Percentiles rank a stretch among this genome's conserved stretches.
Evolutionary conservation across 805 yeast genomes (phyloP).

Genomic region (Saccharomycopsis synnaedendra): DNA sequence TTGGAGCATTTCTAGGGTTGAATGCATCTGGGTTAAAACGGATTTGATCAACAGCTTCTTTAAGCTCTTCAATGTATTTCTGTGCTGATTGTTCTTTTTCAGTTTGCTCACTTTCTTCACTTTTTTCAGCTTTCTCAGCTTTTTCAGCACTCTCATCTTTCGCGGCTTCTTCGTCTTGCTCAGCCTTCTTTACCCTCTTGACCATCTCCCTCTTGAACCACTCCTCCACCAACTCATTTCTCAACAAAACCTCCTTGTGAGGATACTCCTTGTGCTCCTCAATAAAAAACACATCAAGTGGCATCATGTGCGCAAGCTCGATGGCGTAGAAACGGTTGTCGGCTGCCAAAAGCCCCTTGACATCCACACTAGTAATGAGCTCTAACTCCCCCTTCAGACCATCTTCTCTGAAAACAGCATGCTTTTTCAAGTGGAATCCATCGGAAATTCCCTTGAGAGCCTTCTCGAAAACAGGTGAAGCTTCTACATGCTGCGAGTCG

Average conservation of each 20-base stretch:
- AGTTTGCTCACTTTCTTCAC: constrained; percentile 15
- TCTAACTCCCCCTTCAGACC: constrained; percentile 29
- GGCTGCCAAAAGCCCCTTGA: constrained; percentile 77
- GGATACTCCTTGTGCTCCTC: constrained; percentile 65
- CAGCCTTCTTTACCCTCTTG: constrained; percentile 17
- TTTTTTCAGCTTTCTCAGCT: constrained; percentile 16
- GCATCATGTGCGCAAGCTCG: constrained; percentile 77
- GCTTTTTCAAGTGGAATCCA: constrained; percentile 68
- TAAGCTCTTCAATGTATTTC: constrained; percentile 32
- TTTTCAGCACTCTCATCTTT: constrained; percentile 5
- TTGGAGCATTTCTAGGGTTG: constrained; percentile 26
- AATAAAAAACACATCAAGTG: constrained; percentile 69
- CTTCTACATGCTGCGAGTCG: constrained; percentile 37
- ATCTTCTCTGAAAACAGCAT: constrained; percentile 25
- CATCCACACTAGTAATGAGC: constrained; percentile 59
- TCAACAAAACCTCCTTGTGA: constrained; percentile 64
- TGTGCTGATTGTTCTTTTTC: constrained; percentile 23
- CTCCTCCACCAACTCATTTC: constrained; percentile 82
- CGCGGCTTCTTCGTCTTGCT: constrained; percentile 20
- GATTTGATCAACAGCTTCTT: constrained; percentile 42
- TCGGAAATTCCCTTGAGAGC: constrained; percentile 54
- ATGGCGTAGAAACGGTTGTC: constrained; percentile 79
- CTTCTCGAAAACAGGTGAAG: constrained; percentile 41
- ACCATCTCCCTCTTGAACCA: constrained; percentile 76
- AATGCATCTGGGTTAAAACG: constrained; percentile 76